Evolutionary conservation across 352 stramenopile genomes (phyloP).

Genomic region (Peronospora belbahrii): DNA sequence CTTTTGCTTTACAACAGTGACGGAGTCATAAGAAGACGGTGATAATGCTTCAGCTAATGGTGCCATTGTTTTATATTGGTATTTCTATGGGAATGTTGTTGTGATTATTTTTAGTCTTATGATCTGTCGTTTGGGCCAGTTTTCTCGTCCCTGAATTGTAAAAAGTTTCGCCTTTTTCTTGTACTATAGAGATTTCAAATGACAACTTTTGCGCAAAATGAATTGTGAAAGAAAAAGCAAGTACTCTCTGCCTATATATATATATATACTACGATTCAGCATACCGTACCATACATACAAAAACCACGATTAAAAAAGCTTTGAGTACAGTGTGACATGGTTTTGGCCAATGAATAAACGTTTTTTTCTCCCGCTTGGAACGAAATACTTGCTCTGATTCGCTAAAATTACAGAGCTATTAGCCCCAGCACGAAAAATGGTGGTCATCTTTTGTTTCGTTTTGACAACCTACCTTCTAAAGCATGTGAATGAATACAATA

Average conservation of each 20-base stretch:
- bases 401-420: too few relatives aligned
- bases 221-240: constrained; percentile 17
- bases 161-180: constrained; percentile 21
- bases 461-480: too few relatives aligned
- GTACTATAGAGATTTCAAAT: constrained; percentile 3
- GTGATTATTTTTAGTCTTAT: too few relatives aligned
- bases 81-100: constrained; percentile 7
- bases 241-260: constrained; percentile 3
- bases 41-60: constrained; percentile 21
- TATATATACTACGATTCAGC: too few relatives aligned
- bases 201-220: constrained; percentile 18
- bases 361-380: constrained; percentile 12
- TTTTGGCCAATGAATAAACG: constrained; percentile 6
- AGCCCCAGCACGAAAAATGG: too few relatives aligned
- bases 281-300: too few relatives aligned
- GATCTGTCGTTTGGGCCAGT: too few relatives aligned
- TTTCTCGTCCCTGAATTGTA: too few relatives aligned
- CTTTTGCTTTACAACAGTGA: constrained; percentile 20
- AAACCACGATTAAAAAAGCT: background rate
- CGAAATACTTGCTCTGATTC: too few relatives aligned
- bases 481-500: too few relatives aligned
- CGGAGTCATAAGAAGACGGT: constrained; percentile 5
- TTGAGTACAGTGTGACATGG: background rate
- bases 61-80: too few relatives aligned
- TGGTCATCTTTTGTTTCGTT: too few relatives aligned